Conservation (phyloP, 805 yeast species). For the Wickerhamomyces hampshirensis region DNA sequence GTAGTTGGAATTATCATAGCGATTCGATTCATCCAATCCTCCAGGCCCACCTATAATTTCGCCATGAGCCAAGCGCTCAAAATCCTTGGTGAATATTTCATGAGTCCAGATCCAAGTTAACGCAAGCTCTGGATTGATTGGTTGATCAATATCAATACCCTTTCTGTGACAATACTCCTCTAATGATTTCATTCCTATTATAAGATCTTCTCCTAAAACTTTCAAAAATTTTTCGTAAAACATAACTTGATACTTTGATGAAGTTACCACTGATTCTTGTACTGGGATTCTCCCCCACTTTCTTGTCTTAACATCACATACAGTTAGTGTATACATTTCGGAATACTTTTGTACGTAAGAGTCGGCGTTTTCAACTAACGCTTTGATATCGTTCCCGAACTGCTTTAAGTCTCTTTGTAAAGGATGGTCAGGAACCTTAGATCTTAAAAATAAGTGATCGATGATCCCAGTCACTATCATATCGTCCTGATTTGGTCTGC, state of each 20-base stretch:
- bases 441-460: constrained; percentile 39
- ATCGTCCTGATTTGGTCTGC: constrained; percentile 21
- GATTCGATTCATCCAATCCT: constrained; percentile 38
- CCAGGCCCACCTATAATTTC: constrained; percentile 35
- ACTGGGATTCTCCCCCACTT: constrained; percentile 37
- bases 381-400: constrained; percentile 5
- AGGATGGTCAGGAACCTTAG: constrained; percentile 6
- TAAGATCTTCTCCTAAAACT: constrained; percentile 25
- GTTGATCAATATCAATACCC: constrained; percentile 42
- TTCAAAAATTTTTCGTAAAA: constrained; percentile 51
- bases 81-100: constrained; percentile 35
- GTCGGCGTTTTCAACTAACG: constrained; percentile 9
- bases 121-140: constrained; percentile 38
- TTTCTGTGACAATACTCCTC: constrained; percentile 44
- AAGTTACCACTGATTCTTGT: constrained; percentile 42
- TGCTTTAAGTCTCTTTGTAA: constrained; percentile 2
- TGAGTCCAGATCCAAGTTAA: constrained; percentile 33
- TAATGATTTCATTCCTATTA: constrained; percentile 36
- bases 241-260: constrained; percentile 56
- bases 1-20: too few species aligned
- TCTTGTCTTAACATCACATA: constrained; percentile 64
- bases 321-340: constrained; percentile 17
- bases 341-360: constrained; percentile 18
- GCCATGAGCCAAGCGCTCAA: constrained; percentile 38
- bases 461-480: constrained; percentile 60